Conservation (phyloP, 1,139 yeast species). For the Diutina pseudorugosa region DNA sequence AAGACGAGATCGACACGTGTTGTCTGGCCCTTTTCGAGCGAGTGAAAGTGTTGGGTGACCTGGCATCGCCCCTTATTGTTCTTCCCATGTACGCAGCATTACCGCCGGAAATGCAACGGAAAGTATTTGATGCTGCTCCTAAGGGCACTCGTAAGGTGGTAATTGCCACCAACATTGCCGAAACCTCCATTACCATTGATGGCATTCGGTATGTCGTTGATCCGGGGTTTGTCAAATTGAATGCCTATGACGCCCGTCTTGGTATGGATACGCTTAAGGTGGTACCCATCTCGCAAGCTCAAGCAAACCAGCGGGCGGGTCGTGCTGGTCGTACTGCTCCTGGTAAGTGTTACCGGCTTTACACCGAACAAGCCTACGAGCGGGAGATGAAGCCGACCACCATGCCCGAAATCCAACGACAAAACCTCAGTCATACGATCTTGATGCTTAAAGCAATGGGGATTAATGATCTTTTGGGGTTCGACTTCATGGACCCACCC, state of each 20-base stretch:
- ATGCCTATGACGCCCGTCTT: conserved; percentile 60
- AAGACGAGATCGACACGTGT: conserved; percentile 86
- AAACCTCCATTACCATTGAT: conserved; percentile 71
- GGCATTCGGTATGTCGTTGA: conserved; percentile 70
- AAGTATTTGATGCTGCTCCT: conserved; percentile 68
- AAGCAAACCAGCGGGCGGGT: conserved; percentile 73
- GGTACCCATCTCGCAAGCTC: conserved; percentile 70
- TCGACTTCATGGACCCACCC: conserved; percentile 95
- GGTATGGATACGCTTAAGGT: conserved; percentile 73
- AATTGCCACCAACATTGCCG: conserved; percentile 68
- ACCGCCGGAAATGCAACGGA: conserved; percentile 63
- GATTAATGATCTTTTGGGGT: conserved; percentile 61
- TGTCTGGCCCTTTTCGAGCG: conserved; percentile 64
- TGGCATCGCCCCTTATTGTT: conserved; percentile 55
- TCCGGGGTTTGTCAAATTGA: conserved; percentile 71
- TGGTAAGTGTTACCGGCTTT: conserved; percentile 65
- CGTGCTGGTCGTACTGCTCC: conserved; percentile 86
- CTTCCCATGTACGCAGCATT: conserved; percentile 81
- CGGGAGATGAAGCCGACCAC: conserved; percentile 75
- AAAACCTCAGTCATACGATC: conserved; percentile 74
- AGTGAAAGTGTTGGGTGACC: conserved; percentile 52
- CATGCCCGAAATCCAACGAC: conserved; percentile 88
- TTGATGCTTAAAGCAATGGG: conserved; percentile 94
- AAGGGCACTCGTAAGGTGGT: conserved; percentile 59
- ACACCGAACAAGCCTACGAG: conserved; percentile 54